phyloP scores from a whole-genome alignment of 345 rosid genomes.

The Aquilaria yunnanensis region DNA sequence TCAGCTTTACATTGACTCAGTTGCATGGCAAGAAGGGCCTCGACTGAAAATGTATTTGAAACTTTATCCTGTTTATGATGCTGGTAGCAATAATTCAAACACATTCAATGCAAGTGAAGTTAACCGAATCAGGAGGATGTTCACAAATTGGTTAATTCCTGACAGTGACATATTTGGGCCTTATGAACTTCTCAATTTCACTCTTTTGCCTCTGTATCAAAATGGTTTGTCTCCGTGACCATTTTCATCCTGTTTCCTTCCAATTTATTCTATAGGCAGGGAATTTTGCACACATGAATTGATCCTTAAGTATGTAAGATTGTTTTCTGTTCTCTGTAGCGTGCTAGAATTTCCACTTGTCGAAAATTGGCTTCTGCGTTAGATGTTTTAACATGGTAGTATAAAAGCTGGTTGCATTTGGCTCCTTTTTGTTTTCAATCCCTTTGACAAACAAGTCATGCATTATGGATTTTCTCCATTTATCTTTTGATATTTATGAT shows the following conservation, averaged over 20 bases:
- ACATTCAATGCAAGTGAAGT: slow-evolving; percentile 61
- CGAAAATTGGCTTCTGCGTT: too few species aligned
- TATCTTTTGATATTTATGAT: neutral
- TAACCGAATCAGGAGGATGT: slow-evolving; percentile 44
- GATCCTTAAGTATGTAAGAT: neutral
- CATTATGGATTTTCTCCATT: neutral
- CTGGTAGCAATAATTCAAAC: slow-evolving; percentile 22
- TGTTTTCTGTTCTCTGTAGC: neutral
- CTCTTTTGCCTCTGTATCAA: slow-evolving; percentile 48
- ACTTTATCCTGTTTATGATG: slow-evolving; percentile 51
- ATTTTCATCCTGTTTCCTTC: neutral
- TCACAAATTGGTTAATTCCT: slow-evolving; percentile 70
- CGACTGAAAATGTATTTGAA: slow-evolving; percentile 69
- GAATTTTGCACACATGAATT: too few species aligned
- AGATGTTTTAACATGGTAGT: too few species aligned
- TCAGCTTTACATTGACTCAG: slow-evolving; percentile 50
- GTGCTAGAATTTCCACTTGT: neutral
- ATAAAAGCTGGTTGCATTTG: too few species aligned
- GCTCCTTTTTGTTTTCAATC: too few species aligned
- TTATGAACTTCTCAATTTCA: slow-evolving; percentile 74
- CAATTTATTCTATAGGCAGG: too few species aligned
- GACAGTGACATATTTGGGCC: slow-evolving; percentile 81
- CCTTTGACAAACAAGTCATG: neutral
- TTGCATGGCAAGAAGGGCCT: slow-evolving; percentile 69
- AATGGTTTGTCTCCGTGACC: slow-evolving; percentile 49